phyloP scores from a whole-genome alignment of 2,329 filamentous ascomycete species.

The Stenocarpella maydis region DNA sequence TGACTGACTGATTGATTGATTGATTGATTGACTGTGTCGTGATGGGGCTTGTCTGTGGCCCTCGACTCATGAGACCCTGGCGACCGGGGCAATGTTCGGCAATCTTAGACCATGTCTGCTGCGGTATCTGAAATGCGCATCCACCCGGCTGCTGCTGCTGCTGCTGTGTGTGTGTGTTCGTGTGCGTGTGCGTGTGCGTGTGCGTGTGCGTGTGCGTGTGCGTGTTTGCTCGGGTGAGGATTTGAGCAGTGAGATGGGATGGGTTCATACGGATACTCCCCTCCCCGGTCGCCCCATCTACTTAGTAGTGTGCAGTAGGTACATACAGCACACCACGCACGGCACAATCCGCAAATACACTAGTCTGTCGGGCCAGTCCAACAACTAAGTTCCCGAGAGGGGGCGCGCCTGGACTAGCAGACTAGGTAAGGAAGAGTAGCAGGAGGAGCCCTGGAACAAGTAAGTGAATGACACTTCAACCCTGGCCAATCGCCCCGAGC shows the following conservation, averaged over 20 bases:
- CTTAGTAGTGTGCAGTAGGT: no score
- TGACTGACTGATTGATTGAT: not conserved
- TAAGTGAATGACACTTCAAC: no score
- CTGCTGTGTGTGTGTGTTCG: no score
- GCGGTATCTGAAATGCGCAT: not conserved
- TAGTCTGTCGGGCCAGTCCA: conserved; percentile 8
- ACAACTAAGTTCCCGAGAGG: conserved; percentile 11
- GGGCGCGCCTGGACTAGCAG: not conserved
- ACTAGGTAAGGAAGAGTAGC: not conserved
- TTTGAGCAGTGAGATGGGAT: no score
- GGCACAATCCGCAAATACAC: conserved; percentile 1
- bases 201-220: no score
- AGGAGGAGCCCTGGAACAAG: not conserved
- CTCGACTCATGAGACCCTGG: conserved; percentile 22
- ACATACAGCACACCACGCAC: no score
- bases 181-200: no score
- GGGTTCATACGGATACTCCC: no score
- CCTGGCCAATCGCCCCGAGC: not conserved
- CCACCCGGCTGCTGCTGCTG: conserved; percentile 10
- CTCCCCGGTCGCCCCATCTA: no score
- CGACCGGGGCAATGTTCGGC: not conserved
- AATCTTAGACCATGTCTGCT: conserved; percentile 9
- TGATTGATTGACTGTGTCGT: conserved; percentile 10
- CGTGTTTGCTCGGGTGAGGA: no score
- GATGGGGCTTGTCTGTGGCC: not conserved